Base-by-base conservation (phyloP, 2,329 filamentous ascomycete species). In the Trichoderma oligosporum region DNA sequence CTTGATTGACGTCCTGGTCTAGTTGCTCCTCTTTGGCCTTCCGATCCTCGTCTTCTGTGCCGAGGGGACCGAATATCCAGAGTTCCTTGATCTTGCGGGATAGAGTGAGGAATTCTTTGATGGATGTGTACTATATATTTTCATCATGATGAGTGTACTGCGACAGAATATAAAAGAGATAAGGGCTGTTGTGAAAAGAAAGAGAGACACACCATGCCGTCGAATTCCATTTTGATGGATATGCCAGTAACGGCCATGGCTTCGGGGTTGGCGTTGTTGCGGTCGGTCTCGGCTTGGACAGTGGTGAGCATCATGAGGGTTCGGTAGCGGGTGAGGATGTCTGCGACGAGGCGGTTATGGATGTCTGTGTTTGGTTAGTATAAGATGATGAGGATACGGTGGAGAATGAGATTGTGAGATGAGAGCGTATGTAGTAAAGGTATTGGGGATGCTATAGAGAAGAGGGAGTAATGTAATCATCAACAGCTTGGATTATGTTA, bases 51-150 rank as follows among this genome's bases (percentile, higher is more conserved):
- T 76, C 72, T 35, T 70, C 69, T 56, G 71, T 64, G 56, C 74
- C 71, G 25, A 78, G 70, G 46, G 76, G 67, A 0, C 76, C 71
- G 56, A 76, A 73, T 52, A 78, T 65, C 76, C 76, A 74, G 48
- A 77, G 69, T 65, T 79, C 70, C 61, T 79, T 77, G 67, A 78
- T 69, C 46, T 71, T 70, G 52, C 75, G 74, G 22, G 72, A 74
- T 4, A 77, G 68, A 4, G 74, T 67, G 55, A 77, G 70, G 7
- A 77, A 74, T 42, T 77, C 74, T 55, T 77, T 77, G 63, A 77
- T 69, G 18, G 73, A 74, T 1, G 72, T 70, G 65, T 75, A 73
- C 74, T 76, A n/a, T n/a, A 7, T 9, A 18, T 18, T 4, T 2
- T 8, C n/a, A 8, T 39, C 16, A 12, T 16, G 18, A 31, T 25